These are phyloP conservation scores for Penicillium cinerascens DNA, from an alignment of 495 filamentous ascomycete species.

Conservation along the genomic window DNA sequence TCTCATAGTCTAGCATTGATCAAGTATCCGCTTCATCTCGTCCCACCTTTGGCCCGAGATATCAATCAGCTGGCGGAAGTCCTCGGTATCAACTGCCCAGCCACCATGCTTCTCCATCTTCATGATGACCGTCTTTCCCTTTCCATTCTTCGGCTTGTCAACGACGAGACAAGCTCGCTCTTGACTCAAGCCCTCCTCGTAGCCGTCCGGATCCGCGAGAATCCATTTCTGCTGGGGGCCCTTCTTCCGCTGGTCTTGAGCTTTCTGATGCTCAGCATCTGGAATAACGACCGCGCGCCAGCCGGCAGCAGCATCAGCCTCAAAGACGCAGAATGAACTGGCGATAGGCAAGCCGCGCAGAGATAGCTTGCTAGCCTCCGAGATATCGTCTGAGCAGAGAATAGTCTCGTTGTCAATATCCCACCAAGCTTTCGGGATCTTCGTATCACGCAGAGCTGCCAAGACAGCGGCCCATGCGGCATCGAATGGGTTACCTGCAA, in stretches of 20 bases:
- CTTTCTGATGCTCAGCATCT: slow-evolving; percentile 41
- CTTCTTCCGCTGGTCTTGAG: slow-evolving; percentile 31
- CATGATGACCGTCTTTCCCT: slow-evolving; percentile 50
- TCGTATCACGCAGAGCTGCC: slow-evolving; percentile 75
- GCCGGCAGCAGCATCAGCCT: slow-evolving; percentile 51
- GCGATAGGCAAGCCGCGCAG: slow-evolving; percentile 64
- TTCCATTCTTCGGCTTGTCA: slow-evolving; percentile 51
- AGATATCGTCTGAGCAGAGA: slow-evolving; percentile 61
- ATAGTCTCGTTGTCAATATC: slow-evolving; percentile 76
- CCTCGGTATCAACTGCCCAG: slow-evolving; percentile 51
- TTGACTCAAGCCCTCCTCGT: slow-evolving; percentile 77
- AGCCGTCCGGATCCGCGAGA: slow-evolving; percentile 80
- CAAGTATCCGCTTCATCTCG: slow-evolving; percentile 47
- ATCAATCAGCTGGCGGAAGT: slow-evolving; percentile 52
- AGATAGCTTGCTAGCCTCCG: slow-evolving; percentile 47
- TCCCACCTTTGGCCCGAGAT: slow-evolving; percentile 54
- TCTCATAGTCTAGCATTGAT: slow-evolving; percentile 28
- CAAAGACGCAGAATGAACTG: slow-evolving; percentile 71
- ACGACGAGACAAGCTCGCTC: slow-evolving; percentile 74
- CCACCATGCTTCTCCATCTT: slow-evolving; percentile 83
- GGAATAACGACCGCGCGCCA: slow-evolving; percentile 39
- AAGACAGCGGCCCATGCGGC: slow-evolving; percentile 81
- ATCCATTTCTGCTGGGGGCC: slow-evolving; percentile 62
- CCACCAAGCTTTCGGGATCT: slow-evolving; percentile 79
- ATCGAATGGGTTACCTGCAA: slow-evolving; percentile 89